Evolutionary conservation across 345 rosid genomes (phyloP).

Genomic region (Eucalyptus fibrosa): DNA sequence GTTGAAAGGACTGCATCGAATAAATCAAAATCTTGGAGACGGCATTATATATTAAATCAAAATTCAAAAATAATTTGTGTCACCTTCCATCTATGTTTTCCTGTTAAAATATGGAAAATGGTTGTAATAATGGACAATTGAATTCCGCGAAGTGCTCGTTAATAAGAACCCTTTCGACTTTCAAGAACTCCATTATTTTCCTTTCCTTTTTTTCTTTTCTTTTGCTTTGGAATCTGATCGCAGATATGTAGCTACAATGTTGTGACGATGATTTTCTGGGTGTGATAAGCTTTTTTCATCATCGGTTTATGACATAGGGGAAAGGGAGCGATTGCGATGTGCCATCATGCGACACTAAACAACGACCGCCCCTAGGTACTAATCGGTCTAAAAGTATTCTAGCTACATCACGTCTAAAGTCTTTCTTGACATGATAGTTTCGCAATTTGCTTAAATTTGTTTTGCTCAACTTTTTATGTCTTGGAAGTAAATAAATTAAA

Average conservation of each 20-base stretch:
- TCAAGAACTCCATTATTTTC: neutral
- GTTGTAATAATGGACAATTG: neutral
- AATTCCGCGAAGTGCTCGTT: neutral
- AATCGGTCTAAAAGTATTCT: neutral
- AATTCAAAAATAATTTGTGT: rapidly evolving
- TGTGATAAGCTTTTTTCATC: neutral
- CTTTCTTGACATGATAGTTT: neutral
- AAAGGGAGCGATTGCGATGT: neutral
- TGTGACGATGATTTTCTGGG: neutral
- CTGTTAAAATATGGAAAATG: neutral
- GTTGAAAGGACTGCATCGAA: too few relatives aligned
- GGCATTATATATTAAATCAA: too few relatives aligned
- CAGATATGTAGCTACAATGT: neutral
- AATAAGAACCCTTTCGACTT: neutral
- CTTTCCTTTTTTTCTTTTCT: neutral
- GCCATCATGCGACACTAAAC: neutral
- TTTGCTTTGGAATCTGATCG: neutral
- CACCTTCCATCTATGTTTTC: neutral
- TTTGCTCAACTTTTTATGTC: neutral
- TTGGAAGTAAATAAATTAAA: neutral
- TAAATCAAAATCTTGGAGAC: too few relatives aligned
- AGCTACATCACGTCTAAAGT: neutral
- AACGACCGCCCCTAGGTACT: neutral
- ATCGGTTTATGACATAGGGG: neutral
- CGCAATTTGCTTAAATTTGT: neutral